Conservation (phyloP, 805 yeast species). For the Starmera dryadoides region DNA sequence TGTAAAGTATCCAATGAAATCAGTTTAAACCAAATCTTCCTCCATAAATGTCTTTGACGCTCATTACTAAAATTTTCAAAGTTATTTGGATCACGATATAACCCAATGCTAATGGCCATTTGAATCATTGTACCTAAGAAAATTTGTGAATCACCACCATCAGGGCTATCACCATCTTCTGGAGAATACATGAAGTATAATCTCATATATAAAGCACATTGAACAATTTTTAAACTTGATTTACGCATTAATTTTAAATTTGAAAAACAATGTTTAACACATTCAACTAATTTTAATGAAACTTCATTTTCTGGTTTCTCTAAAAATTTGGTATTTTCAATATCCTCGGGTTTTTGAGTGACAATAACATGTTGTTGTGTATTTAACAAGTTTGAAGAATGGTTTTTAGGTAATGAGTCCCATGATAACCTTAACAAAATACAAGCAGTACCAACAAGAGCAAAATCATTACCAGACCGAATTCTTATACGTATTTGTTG, state of each 20-base stretch:
- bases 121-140: constrained; percentile 50
- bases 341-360: constrained; percentile 13
- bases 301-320: constrained; percentile 34
- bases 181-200: constrained; percentile 50
- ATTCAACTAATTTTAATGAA: constrained; percentile 32
- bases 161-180: constrained; percentile 50
- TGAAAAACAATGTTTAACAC: constrained; percentile 38
- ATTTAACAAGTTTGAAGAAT: constrained; percentile 12
- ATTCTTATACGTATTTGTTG: constrained; percentile 23
- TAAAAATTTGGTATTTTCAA: constrained; percentile 14
- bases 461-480: constrained; percentile 32
- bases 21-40: constrained; percentile 52
- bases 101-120: constrained; percentile 61
- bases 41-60: constrained; percentile 38
- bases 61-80: constrained; percentile 37
- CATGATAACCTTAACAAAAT: constrained; percentile 48
- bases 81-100: constrained; percentile 59
- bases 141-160: constrained; percentile 52
- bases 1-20: constrained; percentile 34
- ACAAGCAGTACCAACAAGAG: constrained; percentile 43
- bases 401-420: constrained; percentile 42
- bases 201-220: constrained; percentile 51
- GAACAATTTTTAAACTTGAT: constrained; percentile 45
- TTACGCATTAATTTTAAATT: constrained; percentile 34
- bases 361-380: constrained; percentile 2